Base-by-base conservation (phyloP, 2,329 filamentous ascomycete species). In the Neofusicoccum laricinum region DNA sequence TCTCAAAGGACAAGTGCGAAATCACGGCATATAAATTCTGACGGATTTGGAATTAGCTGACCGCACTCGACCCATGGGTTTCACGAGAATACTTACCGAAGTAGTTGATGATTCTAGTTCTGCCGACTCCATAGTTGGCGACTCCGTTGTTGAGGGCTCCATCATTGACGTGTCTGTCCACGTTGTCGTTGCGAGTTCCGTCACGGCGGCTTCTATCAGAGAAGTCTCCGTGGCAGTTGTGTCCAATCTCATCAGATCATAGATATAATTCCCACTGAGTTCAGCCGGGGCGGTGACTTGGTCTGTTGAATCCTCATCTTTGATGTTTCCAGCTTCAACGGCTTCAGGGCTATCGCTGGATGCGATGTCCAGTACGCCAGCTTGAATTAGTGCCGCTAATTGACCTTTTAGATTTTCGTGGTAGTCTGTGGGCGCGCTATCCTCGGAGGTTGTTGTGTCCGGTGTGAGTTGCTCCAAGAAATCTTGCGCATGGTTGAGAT, bases 21-120 rank as follows among this genome's bases (percentile, higher is more conserved):
- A 64, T 51, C 19, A 59, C 12, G 4, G 63, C 63, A 12, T 51
- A 64, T 14, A 21, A 34, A 8, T 38, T 36, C 63, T 64, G 19
- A 17, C 4, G 12, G 4, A 46, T 6, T 14, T n/a, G 12, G 4
- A 21, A 21, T 59, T 21, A 59, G 55, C 4, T 7, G 6, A 19
- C 17, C 14, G 4, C 4, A 21, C 1, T 19, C 6, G 1, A 36
- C 4, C 7, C 7, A 15, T 38, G 10, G 34, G 2, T 5, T 6
- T 10, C 19, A 21, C 2, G n/a, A 46, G 14, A 1, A 1, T 6
- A 58, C 55, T 59, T 17, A 46, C 55, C 4, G 55, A 58, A 5
- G 4, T 3, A 10, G 53, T 58, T 17, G 46, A 12, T 25, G 36
- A 12, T 43, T 19, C 51, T 38, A 3, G 11, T 15, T 38, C 36